Evolutionary conservation across 73 alveolate species (phyloP).

Genomic region (Tetrahymena malaccensis): DNA sequence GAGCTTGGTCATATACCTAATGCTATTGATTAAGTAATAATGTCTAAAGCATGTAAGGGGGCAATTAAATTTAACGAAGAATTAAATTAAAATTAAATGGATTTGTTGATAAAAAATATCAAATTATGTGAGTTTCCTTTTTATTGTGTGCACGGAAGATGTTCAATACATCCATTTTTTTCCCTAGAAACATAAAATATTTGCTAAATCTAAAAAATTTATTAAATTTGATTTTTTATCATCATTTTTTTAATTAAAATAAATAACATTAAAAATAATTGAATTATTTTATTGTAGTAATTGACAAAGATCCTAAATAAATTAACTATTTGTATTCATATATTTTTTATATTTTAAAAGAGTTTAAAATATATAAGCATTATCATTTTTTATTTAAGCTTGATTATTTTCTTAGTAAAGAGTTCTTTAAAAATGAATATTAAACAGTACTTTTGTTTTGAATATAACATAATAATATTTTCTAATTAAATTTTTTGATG

Average conservation of each 20-base stretch:
- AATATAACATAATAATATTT: too few relatives aligned
- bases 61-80: background rate
- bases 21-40: background rate
- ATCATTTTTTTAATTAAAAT: background rate
- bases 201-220: background rate
- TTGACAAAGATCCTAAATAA: too few relatives aligned
- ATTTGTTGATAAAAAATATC: background rate
- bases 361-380: too few relatives aligned
- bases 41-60: background rate
- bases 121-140: background rate
- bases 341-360: too few relatives aligned
- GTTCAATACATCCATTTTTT: background rate
- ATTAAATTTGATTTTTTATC: background rate
- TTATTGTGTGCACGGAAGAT: background rate
- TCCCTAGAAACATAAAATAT: background rate
- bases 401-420: too few relatives aligned
- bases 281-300: background rate
- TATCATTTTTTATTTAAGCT: too few relatives aligned
- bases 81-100: background rate
- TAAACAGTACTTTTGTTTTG: too few relatives aligned
- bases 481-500: too few relatives aligned
- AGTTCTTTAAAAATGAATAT: too few relatives aligned
- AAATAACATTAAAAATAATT: background rate
- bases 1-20: background rate
- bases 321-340: too few relatives aligned